These are phyloP conservation scores for Pythium diclinum DNA, from an alignment of 352 stramenopile genomes.

Conservation along the genomic window DNA sequence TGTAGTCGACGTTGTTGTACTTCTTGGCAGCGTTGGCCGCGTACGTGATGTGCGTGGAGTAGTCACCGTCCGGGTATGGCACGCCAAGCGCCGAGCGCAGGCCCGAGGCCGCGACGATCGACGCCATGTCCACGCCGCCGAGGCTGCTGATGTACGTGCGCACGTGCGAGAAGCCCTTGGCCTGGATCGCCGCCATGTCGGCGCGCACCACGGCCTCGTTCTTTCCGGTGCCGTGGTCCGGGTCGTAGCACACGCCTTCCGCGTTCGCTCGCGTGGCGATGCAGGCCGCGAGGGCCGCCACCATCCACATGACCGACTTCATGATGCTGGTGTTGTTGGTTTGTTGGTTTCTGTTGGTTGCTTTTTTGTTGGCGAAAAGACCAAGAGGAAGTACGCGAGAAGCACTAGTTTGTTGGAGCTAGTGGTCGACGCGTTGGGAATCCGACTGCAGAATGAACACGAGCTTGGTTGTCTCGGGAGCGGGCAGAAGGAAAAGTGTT, in stretches of 20 bases:
- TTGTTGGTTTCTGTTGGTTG: neutral
- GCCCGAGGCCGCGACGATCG: slow-evolving; percentile 45
- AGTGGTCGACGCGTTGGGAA: slow-evolving; percentile 12
- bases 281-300: slow-evolving; percentile 35
- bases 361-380: slow-evolving; percentile 5
- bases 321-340: slow-evolving; percentile 24
- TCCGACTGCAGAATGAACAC: neutral
- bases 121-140: slow-evolving; percentile 46
- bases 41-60: slow-evolving; percentile 35
- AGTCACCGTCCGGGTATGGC: slow-evolving; percentile 48
- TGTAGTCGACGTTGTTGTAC: slow-evolving; percentile 41
- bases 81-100: slow-evolving; percentile 49
- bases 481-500: slow-evolving; percentile 29
- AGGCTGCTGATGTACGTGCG: slow-evolving; percentile 70
- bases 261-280: slow-evolving; percentile 40
- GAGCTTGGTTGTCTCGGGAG: slow-evolving; percentile 10
- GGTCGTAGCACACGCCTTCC: slow-evolving; percentile 71
- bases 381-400: slow-evolving; percentile 1
- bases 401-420: neutral
- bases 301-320: slow-evolving; percentile 36
- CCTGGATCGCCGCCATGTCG: slow-evolving; percentile 52
- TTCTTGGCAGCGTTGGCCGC: slow-evolving; percentile 40
- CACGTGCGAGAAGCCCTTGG: slow-evolving; percentile 52
- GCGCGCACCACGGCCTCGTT: slow-evolving; percentile 31
- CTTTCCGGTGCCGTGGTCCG: slow-evolving; percentile 45